Conservation (phyloP, 192 early-diverging fungal species). For the Coemansia sp. region DNA sequence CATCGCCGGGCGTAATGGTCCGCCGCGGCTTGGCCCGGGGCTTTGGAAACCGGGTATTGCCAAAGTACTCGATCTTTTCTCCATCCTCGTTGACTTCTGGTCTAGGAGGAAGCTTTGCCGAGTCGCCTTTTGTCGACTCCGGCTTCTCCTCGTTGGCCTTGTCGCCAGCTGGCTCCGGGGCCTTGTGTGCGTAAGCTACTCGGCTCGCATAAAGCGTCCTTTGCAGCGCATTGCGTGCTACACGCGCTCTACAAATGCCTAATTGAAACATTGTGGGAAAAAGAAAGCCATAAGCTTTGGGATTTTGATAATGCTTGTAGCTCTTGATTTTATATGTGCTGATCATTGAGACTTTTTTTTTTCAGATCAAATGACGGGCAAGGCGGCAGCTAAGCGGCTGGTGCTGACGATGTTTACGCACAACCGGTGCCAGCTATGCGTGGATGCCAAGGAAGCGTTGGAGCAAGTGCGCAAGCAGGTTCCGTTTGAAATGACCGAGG, state of each 20-base stretch:
- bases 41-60: constrained; percentile 49
- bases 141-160: constrained; percentile 2
- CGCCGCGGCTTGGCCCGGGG: constrained; percentile 43
- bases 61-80: constrained; percentile 51
- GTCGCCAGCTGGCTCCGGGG: neutral
- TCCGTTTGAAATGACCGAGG: constrained; percentile 41
- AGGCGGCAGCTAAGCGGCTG: constrained; percentile 21
- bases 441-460: constrained; percentile 45
- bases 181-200: constrained; percentile 1
- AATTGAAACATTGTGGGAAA: neutral
- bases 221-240: neutral
- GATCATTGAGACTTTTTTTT: neutral
- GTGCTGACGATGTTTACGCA: constrained; percentile 52
- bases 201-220: constrained; percentile 1
- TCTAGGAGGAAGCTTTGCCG: neutral
- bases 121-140: constrained; percentile 2
- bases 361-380: constrained; percentile 2
- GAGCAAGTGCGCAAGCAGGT: constrained; percentile 33
- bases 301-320: constrained; percentile 2
- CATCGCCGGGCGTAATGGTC: constrained; percentile 47
- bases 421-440: constrained; percentile 48
- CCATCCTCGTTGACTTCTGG: neutral
- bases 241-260: neutral
- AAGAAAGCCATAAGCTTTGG: constrained; percentile 6
- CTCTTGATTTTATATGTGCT: neutral